Conservation (phyloP, 2,329 filamentous ascomycete species). For the Remersonia thermophila region DNA sequence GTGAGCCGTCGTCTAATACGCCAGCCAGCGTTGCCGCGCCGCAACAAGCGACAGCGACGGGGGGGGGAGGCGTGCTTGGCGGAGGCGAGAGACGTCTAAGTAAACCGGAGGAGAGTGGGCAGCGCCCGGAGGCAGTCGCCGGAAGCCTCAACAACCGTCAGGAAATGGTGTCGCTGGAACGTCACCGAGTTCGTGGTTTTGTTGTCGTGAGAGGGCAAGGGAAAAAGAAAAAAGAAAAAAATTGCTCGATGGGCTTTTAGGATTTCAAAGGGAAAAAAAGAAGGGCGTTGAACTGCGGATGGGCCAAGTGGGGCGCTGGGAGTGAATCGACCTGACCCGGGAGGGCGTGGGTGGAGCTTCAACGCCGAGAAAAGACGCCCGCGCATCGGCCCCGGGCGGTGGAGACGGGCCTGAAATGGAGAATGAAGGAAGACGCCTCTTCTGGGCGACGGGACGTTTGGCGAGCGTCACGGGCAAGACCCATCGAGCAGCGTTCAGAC, state of each 20-base stretch:
- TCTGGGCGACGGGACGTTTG: too few species aligned
- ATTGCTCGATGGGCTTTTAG: background rate
- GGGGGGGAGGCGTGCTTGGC: slow-evolving; percentile 11
- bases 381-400: too few species aligned
- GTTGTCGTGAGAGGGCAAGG: too few species aligned
- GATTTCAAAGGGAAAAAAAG: background rate
- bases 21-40: slow-evolving; percentile 14
- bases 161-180: slow-evolving; percentile 7
- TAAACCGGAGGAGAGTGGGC: slow-evolving; percentile 18
- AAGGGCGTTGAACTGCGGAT: slow-evolving; percentile 1
- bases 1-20: too few species aligned
- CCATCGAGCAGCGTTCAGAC: too few species aligned
- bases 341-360: too few species aligned
- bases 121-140: slow-evolving; percentile 14
- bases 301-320: background rate
- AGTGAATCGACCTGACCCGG: too few species aligned
- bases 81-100: slow-evolving; percentile 6
- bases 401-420: too few species aligned
- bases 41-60: slow-evolving; percentile 19
- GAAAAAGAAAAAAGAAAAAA: slow-evolving; percentile 5
- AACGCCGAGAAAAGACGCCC: too few species aligned
- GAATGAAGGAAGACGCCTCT: too few species aligned
- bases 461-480: too few species aligned
- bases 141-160: slow-evolving; percentile 15
- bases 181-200: too few species aligned